Conservation (phyloP, 2,329 filamentous ascomycete species). For the Colletotrichum sublineola region DNA sequence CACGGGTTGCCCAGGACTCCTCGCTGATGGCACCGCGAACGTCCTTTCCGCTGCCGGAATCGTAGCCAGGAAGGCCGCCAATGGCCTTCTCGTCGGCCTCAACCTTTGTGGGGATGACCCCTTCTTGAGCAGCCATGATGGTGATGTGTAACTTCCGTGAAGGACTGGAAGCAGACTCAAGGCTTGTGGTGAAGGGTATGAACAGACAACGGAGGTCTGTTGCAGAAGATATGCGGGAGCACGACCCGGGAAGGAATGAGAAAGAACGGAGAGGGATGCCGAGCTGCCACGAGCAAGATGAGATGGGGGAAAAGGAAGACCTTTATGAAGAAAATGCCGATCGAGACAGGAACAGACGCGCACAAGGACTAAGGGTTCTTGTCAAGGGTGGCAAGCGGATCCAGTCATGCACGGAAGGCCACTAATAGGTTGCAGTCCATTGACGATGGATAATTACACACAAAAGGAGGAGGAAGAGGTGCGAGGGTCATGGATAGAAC, state of each 20-base stretch:
- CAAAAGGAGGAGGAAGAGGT: slow-evolving; percentile 1
- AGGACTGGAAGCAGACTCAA: slow-evolving; percentile 4
- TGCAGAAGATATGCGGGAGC: slow-evolving; percentile 19
- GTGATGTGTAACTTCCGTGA: slow-evolving; percentile 5
- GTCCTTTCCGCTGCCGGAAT: slow-evolving; percentile 40
- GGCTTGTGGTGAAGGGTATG: not conserved
- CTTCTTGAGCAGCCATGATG: slow-evolving; percentile 37
- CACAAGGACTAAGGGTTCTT: slow-evolving; percentile 39
- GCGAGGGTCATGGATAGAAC: slow-evolving; percentile 20
- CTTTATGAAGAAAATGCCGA: slow-evolving; percentile 34
- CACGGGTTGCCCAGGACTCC: slow-evolving; percentile 53
- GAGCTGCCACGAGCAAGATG: not conserved
- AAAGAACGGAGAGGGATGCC: slow-evolving; percentile 23
- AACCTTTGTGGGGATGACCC: slow-evolving; percentile 34
- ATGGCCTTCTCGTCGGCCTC: slow-evolving; percentile 39
- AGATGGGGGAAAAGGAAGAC: slow-evolving; percentile 24
- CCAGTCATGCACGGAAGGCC: slow-evolving; percentile 34
- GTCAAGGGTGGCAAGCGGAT: slow-evolving; percentile 37
- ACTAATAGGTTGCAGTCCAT: slow-evolving; percentile 10
- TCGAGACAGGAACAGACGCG: slow-evolving; percentile 9
- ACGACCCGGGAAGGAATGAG: slow-evolving; percentile 28
- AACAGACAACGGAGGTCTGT: slow-evolving; percentile 29
- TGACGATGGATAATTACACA: slow-evolving; percentile 41
- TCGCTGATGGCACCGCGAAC: slow-evolving; percentile 44
- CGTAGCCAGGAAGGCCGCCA: slow-evolving; percentile 31